Evolutionary conservation across 2,329 filamentous ascomycete species (phyloP).

Genomic region (Thielaviopsis populi): DNA sequence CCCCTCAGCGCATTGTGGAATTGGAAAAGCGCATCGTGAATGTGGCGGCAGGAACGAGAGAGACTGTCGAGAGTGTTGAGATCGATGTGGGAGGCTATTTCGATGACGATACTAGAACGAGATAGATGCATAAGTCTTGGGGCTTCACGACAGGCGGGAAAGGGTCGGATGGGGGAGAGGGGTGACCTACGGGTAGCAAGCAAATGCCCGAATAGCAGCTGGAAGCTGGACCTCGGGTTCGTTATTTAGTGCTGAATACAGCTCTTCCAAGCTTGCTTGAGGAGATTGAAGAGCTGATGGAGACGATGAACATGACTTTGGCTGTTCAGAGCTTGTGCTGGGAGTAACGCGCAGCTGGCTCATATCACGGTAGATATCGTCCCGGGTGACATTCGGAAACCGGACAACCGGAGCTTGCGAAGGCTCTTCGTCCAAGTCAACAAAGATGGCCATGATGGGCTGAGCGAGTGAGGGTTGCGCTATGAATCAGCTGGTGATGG

Average conservation of each 20-base stretch:
- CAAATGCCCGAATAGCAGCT: slow-evolving; percentile 21
- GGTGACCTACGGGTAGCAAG: slow-evolving; percentile 28
- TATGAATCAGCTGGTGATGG: neutral
- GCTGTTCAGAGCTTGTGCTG: neutral
- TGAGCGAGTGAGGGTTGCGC: neutral
- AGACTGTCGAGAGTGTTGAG: slow-evolving; percentile 76
- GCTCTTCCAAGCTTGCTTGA: slow-evolving; percentile 13
- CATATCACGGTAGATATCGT: slow-evolving; percentile 12
- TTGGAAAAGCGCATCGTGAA: slow-evolving; percentile 63
- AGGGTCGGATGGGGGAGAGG: neutral
- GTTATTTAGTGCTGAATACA: slow-evolving; percentile 13
- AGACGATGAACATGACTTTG: neutral
- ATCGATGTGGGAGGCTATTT: slow-evolving; percentile 64
- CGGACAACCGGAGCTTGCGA: slow-evolving; percentile 13
- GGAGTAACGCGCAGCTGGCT: slow-evolving; percentile 5
- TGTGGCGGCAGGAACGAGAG: slow-evolving; percentile 64
- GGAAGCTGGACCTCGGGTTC: slow-evolving; percentile 10
- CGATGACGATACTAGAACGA: slow-evolving; percentile 53
- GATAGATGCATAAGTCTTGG: slow-evolving; percentile 5
- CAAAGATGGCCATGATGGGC: slow-evolving; percentile 19
- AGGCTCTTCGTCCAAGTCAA: slow-evolving; percentile 20
- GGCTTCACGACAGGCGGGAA: neutral
- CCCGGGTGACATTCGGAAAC: slow-evolving; percentile 9
- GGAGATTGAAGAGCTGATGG: neutral
- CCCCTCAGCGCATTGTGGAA: slow-evolving; percentile 59